Conservation (phyloP, 176 grass and related monocot genomes). For the Oryza glaberrima region DNA sequence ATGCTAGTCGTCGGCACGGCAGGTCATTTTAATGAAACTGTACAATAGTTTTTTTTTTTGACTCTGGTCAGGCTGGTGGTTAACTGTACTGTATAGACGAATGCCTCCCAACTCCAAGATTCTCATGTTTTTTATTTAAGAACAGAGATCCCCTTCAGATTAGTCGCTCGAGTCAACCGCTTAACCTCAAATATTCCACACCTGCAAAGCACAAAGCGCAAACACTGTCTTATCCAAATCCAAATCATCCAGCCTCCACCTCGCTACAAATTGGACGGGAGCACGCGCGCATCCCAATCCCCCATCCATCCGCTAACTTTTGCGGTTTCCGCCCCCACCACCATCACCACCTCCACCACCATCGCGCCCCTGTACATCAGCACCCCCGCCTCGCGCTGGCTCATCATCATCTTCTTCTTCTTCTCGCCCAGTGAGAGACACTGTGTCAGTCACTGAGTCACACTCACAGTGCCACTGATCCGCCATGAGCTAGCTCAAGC, state of each 20-base stretch:
- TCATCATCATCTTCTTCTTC: background rate
- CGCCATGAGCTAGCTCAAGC: background rate
- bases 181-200: background rate
- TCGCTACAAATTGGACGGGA: background rate
- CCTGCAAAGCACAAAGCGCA: background rate
- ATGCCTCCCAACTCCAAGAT: too few relatives aligned
- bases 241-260: background rate
- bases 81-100: too few relatives aligned
- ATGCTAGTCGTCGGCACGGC: background rate
- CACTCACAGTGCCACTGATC: background rate
- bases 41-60: background rate
- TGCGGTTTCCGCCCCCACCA: background rate
- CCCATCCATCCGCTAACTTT: background rate
- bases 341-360: background rate
- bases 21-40: background rate
- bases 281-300: too few relatives aligned
- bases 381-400: background rate
- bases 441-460: background rate
- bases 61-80: background rate
- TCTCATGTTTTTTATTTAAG: too few relatives aligned
- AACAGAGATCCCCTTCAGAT: too few relatives aligned
- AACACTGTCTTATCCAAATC: background rate
- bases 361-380: background rate
- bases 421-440: background rate
- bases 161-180: background rate